These are phyloP conservation scores for Ulota crispa DNA, from an alignment of 225 moss, liverwort and hornwort species.

Conservation along the genomic window DNA sequence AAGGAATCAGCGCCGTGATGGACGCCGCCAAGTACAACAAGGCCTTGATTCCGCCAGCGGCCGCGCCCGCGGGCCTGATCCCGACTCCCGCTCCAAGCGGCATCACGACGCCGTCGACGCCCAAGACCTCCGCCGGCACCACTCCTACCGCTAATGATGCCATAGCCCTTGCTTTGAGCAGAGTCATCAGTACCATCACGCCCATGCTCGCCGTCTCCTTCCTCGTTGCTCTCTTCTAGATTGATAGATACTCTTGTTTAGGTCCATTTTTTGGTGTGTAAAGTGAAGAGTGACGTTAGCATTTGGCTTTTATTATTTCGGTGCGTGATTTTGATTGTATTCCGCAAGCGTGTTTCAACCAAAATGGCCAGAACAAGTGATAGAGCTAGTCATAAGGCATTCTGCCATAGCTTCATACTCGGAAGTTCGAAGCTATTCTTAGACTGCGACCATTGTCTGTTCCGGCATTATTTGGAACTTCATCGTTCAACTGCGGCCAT, in stretches of 20 bases:
- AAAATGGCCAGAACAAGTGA: constrained; percentile 21
- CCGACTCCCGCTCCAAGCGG: constrained; percentile 33
- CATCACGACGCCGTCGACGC: constrained; percentile 26
- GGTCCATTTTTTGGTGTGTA: constrained; percentile 19
- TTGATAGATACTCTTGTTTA: not conserved
- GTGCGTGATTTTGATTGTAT: constrained; percentile 6
- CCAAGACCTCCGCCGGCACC: constrained; percentile 29
- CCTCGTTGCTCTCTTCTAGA: constrained; percentile 26
- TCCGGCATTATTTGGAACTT: constrained; percentile 31
- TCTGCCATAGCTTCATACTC: constrained; percentile 15
- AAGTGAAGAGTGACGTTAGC: not conserved
- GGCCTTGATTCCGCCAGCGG: constrained; percentile 35
- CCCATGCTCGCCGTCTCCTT: constrained; percentile 13
- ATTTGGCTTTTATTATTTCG: not conserved
- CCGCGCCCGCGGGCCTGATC: constrained; percentile 34
- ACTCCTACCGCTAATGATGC: constrained; percentile 22
- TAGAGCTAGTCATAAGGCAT: constrained; percentile 39
- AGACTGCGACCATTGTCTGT: constrained; percentile 21
- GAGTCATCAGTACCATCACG: constrained; percentile 10
- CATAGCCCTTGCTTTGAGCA: constrained; percentile 2
- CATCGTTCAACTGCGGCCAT: not conserved
- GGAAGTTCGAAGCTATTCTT: constrained; percentile 8
- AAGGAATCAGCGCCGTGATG: constrained; percentile 68
- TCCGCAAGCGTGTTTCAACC: constrained; percentile 25
- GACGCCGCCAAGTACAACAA: constrained; percentile 57